Evolutionary conservation across 1,284 basidiomycete genomes (phyloP).

Genomic region (Boletus smithii): DNA sequence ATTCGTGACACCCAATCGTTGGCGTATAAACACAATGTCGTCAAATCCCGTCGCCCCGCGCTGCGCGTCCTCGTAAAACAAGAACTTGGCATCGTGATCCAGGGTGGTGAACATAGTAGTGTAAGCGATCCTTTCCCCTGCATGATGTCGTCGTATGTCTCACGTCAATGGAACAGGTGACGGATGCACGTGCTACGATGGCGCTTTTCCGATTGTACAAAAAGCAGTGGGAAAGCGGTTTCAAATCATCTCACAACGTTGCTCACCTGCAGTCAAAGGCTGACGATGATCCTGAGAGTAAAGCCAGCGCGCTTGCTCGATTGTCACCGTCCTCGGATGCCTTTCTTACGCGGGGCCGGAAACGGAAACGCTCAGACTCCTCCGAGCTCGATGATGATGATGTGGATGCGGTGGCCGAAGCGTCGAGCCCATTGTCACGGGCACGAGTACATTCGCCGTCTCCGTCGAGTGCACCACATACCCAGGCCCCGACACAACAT

Average conservation of each 20-base stretch:
- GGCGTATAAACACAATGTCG: conserved; percentile 53
- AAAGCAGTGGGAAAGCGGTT: conserved; percentile 74
- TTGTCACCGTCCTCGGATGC: not conserved
- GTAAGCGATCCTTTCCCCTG: conserved; percentile 42
- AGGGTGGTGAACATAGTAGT: conserved; percentile 84
- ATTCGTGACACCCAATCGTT: conserved; percentile 83
- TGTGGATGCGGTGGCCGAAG: conserved; percentile 21
- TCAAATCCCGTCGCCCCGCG: conserved; percentile 67
- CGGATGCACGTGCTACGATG: conserved; percentile 95
- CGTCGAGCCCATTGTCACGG: not conserved
- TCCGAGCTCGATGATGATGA: not conserved
- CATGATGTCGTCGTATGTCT: not conserved
- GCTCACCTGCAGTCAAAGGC: not conserved
- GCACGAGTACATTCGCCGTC: not conserved
- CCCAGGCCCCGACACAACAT: not conserved
- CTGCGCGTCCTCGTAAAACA: conserved; percentile 81
- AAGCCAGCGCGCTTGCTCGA: not conserved
- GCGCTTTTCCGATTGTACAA: conserved; percentile 89
- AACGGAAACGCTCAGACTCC: conserved; percentile 24
- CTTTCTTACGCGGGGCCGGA: conserved; percentile 4
- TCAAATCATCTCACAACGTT: conserved; percentile 25
- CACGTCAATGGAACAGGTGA: conserved; percentile 53
- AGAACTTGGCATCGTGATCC: conserved; percentile 82
- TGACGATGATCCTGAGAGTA: not conserved
- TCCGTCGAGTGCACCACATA: not conserved